A percentile compares a stretch with the other conserved stretches of the same genome.
These are phyloP conservation scores for Ophiostoma perfectum DNA, from an alignment of 2,329 filamentous ascomycete genomes.

Conservation along the genomic window DNA sequence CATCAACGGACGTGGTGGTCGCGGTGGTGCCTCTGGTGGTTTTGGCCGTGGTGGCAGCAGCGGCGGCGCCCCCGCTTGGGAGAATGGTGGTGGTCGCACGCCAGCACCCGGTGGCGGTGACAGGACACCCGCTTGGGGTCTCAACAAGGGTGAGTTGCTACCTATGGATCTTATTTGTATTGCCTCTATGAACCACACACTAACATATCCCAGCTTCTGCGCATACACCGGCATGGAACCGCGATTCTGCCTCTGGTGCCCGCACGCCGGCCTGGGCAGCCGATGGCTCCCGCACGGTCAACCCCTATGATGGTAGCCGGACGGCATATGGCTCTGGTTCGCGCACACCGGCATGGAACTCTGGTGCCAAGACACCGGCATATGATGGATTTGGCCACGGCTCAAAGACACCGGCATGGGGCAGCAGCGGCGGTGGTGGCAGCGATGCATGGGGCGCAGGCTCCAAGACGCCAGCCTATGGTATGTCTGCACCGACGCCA, in stretches of 20 bases:
- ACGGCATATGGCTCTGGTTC: constrained; percentile 71
- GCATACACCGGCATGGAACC: constrained; percentile 58
- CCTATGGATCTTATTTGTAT: not conserved
- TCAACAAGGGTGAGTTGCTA: constrained; percentile 53
- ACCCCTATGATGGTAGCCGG: constrained; percentile 66
- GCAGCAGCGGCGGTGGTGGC: constrained; percentile 29
- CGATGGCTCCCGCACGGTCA: constrained; percentile 61
- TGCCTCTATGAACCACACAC: constrained; percentile 13
- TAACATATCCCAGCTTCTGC: constrained; percentile 46
- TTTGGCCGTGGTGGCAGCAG: constrained; percentile 30
- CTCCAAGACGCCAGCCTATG: constrained; percentile 74
- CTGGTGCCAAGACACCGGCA: constrained; percentile 67
- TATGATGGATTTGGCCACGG: constrained; percentile 60
- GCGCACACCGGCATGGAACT: constrained; percentile 72
- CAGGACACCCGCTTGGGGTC: constrained; percentile 72
- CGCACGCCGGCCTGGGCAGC: constrained; percentile 64
- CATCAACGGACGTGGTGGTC: constrained; percentile 46
- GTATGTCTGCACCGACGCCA: constrained; percentile 53
- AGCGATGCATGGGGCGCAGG: constrained; percentile 36
- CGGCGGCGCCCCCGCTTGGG: constrained; percentile 47
- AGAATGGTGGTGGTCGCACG: constrained; percentile 61
- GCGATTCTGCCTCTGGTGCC: constrained; percentile 48
- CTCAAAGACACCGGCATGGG: constrained; percentile 63
- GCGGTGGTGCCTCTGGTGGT: constrained; percentile 32
- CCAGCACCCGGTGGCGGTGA: constrained; percentile 58